These are phyloP conservation scores for Fusarium sp. DNA, from an alignment of 2,329 filamentous ascomycete genomes.

Conservation along the genomic window DNA sequence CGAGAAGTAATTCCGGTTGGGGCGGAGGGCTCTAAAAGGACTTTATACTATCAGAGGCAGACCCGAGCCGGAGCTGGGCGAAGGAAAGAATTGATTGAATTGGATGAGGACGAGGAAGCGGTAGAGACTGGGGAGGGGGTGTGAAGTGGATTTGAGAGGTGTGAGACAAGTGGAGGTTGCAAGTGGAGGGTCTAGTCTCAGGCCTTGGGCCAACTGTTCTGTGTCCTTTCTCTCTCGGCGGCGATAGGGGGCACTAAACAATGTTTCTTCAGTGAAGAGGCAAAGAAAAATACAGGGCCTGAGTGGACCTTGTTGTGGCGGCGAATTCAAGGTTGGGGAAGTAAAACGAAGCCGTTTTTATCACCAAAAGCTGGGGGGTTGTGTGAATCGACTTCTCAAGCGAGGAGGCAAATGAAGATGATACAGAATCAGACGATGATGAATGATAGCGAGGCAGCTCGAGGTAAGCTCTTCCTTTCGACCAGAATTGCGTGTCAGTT, in stretches of 20 bases:
- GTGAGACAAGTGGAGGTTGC: constrained; percentile 44
- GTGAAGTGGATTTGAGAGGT: constrained; percentile 31
- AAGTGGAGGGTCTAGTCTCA: constrained; percentile 28
- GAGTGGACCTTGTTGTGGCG: constrained; percentile 30
- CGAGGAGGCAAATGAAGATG: constrained; percentile 13
- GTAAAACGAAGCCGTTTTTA: constrained; percentile 16
- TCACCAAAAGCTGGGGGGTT: constrained; percentile 18
- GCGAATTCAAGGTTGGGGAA: constrained; percentile 34
- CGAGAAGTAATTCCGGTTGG: constrained; percentile 34
- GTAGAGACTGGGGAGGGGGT: constrained; percentile 34
- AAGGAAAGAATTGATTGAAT: constrained; percentile 25
- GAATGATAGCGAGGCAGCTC: neutral
- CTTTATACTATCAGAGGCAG: constrained; percentile 48
- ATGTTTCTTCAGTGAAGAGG: constrained; percentile 15
- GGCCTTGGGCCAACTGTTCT: neutral
- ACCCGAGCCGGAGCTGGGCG: constrained; percentile 38
- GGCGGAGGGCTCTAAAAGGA: constrained; percentile 45
- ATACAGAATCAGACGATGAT: constrained; percentile 13
- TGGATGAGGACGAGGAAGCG: constrained; percentile 35
- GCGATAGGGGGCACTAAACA: constrained; percentile 19
- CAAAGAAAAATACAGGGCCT: constrained; percentile 18
- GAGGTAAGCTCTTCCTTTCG: neutral
- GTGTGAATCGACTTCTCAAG: constrained; percentile 16
- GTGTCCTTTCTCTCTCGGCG: constrained; percentile 12
- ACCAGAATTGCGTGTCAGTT: constrained; percentile 3